A percentile compares a stretch with the other conserved stretches of the same genome.
These are phyloP conservation scores for Sporothrix brasiliensis DNA, from an alignment of 2,329 filamentous ascomycete species.

Conservation along the genomic window DNA sequence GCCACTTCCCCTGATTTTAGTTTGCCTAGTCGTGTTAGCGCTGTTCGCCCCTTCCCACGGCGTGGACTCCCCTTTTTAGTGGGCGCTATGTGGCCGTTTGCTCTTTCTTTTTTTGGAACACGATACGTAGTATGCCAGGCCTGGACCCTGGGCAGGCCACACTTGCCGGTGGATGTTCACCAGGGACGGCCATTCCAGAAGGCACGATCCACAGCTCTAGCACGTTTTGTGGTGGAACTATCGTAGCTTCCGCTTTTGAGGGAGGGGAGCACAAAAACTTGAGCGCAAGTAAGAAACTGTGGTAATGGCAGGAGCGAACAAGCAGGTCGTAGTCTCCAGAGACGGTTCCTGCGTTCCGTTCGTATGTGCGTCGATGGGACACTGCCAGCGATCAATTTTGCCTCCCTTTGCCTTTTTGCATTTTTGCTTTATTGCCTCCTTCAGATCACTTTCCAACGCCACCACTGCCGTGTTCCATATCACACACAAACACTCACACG, in stretches of 20 bases:
- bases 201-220: constrained; percentile 19
- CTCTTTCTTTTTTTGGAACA: constrained; percentile 32
- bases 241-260: not conserved
- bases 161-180: constrained; percentile 14
- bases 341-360: constrained; percentile 4
- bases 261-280: constrained; percentile 1
- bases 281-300: not conserved
- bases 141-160: constrained; percentile 8
- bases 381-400: not conserved
- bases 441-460: constrained; percentile 2
- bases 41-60: not conserved
- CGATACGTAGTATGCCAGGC: not conserved
- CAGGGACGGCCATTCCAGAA: constrained; percentile 28
- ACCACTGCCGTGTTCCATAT: constrained; percentile 24
- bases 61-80: constrained; percentile 3
- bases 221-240: constrained; percentile 16
- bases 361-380: not conserved
- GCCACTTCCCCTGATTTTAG: constrained; percentile 22
- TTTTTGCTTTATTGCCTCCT: not conserved
- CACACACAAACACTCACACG: constrained; percentile 20
- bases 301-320: constrained; percentile 16
- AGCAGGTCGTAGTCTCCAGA: not conserved
- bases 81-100: constrained; percentile 3
- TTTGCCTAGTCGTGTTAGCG: not conserved
- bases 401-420: constrained; percentile 6